These are phyloP conservation scores for Xylariomycetidae sp. DNA, from an alignment of 2,329 filamentous ascomycete species.

Conservation along the genomic window DNA sequence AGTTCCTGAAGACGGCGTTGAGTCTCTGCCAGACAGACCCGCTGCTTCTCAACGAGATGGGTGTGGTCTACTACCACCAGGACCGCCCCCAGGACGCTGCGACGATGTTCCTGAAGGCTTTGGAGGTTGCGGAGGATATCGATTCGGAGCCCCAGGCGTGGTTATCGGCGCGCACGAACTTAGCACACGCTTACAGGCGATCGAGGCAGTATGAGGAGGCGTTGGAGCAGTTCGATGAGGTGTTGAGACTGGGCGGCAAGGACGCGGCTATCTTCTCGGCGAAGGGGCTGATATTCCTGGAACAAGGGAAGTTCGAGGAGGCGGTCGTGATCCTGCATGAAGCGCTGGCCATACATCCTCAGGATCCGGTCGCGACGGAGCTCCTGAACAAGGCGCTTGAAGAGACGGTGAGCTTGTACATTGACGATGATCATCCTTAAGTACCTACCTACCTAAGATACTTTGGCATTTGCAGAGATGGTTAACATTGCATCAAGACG, in stretches of 20 bases:
- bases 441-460: no score
- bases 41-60: conserved; percentile 88
- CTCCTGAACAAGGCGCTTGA: conserved; percentile 66
- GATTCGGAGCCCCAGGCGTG: conserved; percentile 77
- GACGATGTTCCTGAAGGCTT: conserved; percentile 69
- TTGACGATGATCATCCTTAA: no score
- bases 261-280: conserved; percentile 73
- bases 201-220: conserved; percentile 63
- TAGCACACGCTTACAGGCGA: conserved; percentile 81
- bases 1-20: conserved; percentile 89
- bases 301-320: conserved; percentile 65
- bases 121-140: conserved; percentile 72
- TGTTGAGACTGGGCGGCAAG: conserved; percentile 74
- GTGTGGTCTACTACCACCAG: conserved; percentile 92
- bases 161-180: conserved; percentile 78
- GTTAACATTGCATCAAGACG: no score
- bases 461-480: no score
- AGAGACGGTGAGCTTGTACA: conserved; percentile 47
- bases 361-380: conserved; percentile 77
- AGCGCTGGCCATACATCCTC: conserved; percentile 69
- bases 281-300: conserved; percentile 78
- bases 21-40: conserved; percentile 78
- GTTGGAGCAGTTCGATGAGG: conserved; percentile 77
- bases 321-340: conserved; percentile 81
- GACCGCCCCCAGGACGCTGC: conserved; percentile 70